These are phyloP conservation scores for Fomitopsis serialis DNA, from an alignment of 768 basidiomycete genomes.

Conservation along the genomic window DNA sequence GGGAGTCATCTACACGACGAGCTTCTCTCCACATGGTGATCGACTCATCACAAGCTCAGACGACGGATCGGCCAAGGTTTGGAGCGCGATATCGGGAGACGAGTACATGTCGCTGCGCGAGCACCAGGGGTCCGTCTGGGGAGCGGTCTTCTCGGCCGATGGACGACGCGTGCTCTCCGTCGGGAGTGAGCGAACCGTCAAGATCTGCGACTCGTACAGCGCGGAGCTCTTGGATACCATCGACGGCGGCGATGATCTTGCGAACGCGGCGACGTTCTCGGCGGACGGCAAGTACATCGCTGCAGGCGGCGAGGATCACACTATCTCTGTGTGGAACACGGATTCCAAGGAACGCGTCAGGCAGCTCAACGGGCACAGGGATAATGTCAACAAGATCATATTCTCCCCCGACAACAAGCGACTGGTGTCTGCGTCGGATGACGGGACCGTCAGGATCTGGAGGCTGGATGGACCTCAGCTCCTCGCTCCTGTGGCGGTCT, in stretches of 20 bases:
- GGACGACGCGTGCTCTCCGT: constrained; percentile 7
- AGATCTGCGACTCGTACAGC: constrained; percentile 35
- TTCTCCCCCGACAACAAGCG: constrained; percentile 25
- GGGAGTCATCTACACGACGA: constrained; percentile 12
- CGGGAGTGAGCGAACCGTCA: constrained; percentile 33
- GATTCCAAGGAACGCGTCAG: neutral
- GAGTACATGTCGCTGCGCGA: neutral
- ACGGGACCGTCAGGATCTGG: constrained; percentile 26
- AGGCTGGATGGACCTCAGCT: neutral
- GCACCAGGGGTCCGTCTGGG: neutral
- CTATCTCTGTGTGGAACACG: constrained; percentile 10
- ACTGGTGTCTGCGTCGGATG: constrained; percentile 26
- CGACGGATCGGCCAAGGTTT: constrained; percentile 20
- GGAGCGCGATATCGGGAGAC: constrained; percentile 8
- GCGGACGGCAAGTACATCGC: constrained; percentile 8
- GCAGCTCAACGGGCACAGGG: constrained; percentile 3
- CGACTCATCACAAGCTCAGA: constrained; percentile 21
- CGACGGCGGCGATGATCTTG: constrained; percentile 1
- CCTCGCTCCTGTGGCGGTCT: too few relatives aligned
- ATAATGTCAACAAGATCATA: constrained; percentile 11
- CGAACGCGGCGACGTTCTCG: constrained; percentile 9
- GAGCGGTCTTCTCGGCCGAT: constrained; percentile 5
- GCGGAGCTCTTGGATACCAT: neutral
- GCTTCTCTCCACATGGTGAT: constrained; percentile 21
- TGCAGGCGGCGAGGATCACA: constrained; percentile 8